These are phyloP conservation scores for Tulasnella sp. DNA, from an alignment of 768 basidiomycete genomes.

Conservation along the genomic window DNA sequence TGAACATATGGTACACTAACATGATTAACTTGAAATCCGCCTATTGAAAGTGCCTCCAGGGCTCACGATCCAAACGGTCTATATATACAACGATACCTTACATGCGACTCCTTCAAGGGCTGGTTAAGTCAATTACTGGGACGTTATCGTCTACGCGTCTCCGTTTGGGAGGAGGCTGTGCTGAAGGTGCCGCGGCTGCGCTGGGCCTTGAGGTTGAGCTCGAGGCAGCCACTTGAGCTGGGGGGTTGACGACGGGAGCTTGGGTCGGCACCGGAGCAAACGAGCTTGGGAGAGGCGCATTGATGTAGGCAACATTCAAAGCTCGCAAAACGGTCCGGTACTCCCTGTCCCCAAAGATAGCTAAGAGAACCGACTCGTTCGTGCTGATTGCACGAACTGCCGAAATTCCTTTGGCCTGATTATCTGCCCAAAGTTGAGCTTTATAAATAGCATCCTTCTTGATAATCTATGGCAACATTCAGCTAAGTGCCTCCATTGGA, in stretches of 20 bases:
- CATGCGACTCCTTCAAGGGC: neutral
- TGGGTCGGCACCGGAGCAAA: too few relatives aligned
- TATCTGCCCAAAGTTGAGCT: neutral
- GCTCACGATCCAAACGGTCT: neutral
- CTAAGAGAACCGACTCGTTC: neutral
- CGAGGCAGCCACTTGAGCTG: neutral
- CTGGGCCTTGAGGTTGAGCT: neutral
- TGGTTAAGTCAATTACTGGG: neutral
- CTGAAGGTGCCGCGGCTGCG: neutral
- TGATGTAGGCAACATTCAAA: conserved; percentile 33
- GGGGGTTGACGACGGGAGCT: too few relatives aligned
- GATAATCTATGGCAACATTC: neutral
- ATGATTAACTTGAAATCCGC: too few relatives aligned
- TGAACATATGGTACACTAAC: too few relatives aligned
- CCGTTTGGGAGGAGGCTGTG: neutral
- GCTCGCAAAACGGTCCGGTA: neutral
- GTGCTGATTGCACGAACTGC: neutral
- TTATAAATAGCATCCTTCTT: neutral
- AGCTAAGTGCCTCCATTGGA: too few relatives aligned
- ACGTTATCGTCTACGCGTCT: neutral
- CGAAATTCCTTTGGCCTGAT: neutral
- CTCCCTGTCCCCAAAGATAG: neutral
- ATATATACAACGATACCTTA: neutral
- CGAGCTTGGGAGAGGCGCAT: too few relatives aligned
- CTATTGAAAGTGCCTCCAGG: neutral